Conservation (phyloP, 73 alveolate genomes). For the Paramecium biaurelia region DNA sequence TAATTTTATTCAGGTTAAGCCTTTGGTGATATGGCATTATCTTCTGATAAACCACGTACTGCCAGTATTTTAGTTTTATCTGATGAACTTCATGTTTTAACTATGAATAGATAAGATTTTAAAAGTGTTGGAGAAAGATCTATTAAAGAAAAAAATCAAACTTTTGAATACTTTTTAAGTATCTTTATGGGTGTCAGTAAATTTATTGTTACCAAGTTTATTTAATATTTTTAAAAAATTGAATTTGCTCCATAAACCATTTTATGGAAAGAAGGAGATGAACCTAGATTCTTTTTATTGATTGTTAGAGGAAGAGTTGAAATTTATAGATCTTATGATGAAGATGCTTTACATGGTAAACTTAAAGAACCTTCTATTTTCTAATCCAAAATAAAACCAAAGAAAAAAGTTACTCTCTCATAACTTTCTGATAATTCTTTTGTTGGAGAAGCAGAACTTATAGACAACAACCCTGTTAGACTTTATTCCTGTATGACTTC, state of each 20-base stretch:
- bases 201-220: neutral
- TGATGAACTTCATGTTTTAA: neutral
- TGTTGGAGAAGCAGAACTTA: constrained; percentile 30
- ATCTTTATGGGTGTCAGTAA: constrained; percentile 22
- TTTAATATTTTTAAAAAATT: neutral
- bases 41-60: constrained; percentile 24
- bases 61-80: constrained; percentile 24
- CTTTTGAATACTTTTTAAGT: neutral
- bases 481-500: neutral
- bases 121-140: constrained; percentile 37
- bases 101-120: constrained; percentile 33
- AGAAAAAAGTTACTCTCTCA: neutral
- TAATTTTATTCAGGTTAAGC: constrained; percentile 39
- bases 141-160: neutral
- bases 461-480: neutral
- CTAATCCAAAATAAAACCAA: neutral
- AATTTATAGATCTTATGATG: neutral
- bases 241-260: neutral
- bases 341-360: neutral
- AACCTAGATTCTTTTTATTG: constrained; percentile 23
- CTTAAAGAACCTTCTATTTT: neutral
- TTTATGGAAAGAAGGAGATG: constrained; percentile 55
- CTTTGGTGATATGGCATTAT: constrained; percentile 46
- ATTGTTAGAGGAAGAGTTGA: constrained; percentile 49
- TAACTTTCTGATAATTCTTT: constrained; percentile 29